These are phyloP conservation scores for Cetradonia linearis DNA, from an alignment of 495 filamentous ascomycete species.

Conservation along the genomic window DNA sequence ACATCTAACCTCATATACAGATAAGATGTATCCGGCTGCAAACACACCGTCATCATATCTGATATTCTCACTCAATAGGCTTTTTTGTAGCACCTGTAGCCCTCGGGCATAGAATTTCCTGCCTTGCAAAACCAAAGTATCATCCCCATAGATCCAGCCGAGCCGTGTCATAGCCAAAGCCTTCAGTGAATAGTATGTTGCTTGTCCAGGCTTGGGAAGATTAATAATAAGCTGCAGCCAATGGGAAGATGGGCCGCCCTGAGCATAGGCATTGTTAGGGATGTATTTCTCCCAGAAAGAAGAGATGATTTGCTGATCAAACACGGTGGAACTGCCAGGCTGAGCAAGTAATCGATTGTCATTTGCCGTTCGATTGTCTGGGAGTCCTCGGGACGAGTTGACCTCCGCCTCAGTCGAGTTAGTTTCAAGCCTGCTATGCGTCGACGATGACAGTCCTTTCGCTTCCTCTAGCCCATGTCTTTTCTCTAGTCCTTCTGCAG, in stretches of 20 bases:
- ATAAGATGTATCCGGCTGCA: constrained; percentile 11
- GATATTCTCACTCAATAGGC: neutral
- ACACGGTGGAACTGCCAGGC: neutral
- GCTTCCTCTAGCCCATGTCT: constrained; percentile 19
- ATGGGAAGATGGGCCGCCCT: neutral
- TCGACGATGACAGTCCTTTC: constrained; percentile 3
- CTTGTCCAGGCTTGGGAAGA: neutral
- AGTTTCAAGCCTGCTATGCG: neutral
- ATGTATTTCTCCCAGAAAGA: constrained; percentile 18
- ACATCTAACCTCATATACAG: constrained; percentile 17
- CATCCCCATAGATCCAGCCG: constrained; percentile 13
- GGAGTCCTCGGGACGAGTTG: neutral
- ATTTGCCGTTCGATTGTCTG: neutral
- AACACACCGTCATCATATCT: constrained; percentile 15
- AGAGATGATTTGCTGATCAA: constrained; percentile 17
- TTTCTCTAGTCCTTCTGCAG: constrained; percentile 6
- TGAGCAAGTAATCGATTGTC: constrained; percentile 5
- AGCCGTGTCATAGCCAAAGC: constrained; percentile 20
- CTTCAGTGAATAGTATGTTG: constrained; percentile 12
- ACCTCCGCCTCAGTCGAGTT: neutral
- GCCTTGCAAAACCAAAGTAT: constrained; percentile 9
- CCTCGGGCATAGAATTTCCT: constrained; percentile 7
- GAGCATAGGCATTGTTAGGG: constrained; percentile 7
- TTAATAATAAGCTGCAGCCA: constrained; percentile 16
- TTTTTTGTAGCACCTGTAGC: constrained; percentile 7